Conservation (phyloP, 73 alveolate genomes). For the Diophrys appendiculata region DNA sequence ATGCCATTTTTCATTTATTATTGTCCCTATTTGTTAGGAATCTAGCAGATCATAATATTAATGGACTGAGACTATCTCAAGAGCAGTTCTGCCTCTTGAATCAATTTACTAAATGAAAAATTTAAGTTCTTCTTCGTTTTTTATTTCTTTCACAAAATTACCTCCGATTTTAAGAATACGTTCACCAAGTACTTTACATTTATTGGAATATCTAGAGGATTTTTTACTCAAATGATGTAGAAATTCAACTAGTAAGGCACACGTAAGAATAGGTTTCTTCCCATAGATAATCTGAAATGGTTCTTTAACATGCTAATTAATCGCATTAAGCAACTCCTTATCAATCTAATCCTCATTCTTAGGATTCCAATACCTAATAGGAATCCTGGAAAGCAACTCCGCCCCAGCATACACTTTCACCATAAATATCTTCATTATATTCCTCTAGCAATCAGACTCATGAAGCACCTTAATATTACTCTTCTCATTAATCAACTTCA, state of each 20-base stretch:
- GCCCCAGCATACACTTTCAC: conserved; percentile 27
- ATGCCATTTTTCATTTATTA: conserved; percentile 56
- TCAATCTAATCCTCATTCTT: neutral
- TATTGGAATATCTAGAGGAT: conserved; percentile 19
- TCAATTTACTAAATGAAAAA: conserved; percentile 41
- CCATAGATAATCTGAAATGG: conserved; percentile 35
- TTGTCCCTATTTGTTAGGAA: conserved; percentile 35
- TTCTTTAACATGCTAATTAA: conserved; percentile 30
- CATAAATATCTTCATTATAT: conserved; percentile 31
- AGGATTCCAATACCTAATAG: conserved; percentile 33
- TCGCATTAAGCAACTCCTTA: conserved; percentile 21
- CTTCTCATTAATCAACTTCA: conserved; percentile 1
- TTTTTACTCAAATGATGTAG: conserved; percentile 6
- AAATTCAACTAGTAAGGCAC: conserved; percentile 31
- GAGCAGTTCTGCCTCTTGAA: conserved; percentile 43
- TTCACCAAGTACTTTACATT: neutral
- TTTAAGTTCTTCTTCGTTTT: conserved; percentile 36
- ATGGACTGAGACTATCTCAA: conserved; percentile 44
- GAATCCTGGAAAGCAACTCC: conserved; percentile 39
- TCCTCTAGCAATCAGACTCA: conserved; percentile 1
- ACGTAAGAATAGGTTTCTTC: conserved; percentile 20
- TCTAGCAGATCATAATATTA: conserved; percentile 49
- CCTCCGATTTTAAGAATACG: conserved; percentile 18
- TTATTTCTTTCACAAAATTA: conserved; percentile 21
- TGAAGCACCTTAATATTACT: conserved; percentile 3